phyloP scores from a whole-genome alignment of 305 asterid genomes.

The Fraxinus nigra region DNA sequence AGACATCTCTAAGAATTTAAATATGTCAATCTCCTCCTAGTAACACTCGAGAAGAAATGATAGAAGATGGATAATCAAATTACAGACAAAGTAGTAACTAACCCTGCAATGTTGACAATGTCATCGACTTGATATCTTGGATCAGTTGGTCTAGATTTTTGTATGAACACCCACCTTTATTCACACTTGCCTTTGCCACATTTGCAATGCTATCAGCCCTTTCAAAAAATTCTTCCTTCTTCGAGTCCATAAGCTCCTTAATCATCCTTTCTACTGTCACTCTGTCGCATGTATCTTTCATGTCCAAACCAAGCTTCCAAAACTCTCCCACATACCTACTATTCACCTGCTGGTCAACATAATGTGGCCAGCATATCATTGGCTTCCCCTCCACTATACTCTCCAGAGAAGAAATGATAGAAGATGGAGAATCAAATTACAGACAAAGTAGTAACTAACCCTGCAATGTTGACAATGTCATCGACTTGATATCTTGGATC shows the following conservation, averaged over 20 bases:
- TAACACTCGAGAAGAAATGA: background rate
- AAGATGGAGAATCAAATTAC: background rate
- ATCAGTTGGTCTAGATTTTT: slow-evolving; percentile 25
- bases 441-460: background rate
- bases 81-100: background rate
- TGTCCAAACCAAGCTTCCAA: slow-evolving; percentile 47
- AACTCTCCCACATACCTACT: slow-evolving; percentile 42
- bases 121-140: background rate
- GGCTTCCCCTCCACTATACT: slow-evolving; percentile 32
- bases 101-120: slow-evolving; percentile 23
- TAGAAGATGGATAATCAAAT: background rate
- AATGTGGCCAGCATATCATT: slow-evolving; percentile 45
- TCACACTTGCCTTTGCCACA: slow-evolving; percentile 28
- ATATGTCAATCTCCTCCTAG: background rate
- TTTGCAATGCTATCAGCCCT: slow-evolving; percentile 30
- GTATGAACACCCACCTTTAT: slow-evolving; percentile 36
- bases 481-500: slow-evolving; percentile 3
- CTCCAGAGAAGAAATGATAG: slow-evolving; percentile 13
- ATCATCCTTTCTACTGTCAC: slow-evolving; percentile 35
- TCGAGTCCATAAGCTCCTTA: slow-evolving; percentile 35
- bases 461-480: slow-evolving; percentile 21
- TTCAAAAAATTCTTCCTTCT: slow-evolving; percentile 32
- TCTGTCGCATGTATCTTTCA: slow-evolving; percentile 41
- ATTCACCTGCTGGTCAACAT: slow-evolving; percentile 37
- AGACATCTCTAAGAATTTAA: no score